These are phyloP conservation scores for Talaromyces funiculosus DNA, from an alignment of 2,329 filamentous ascomycete species.

Conservation along the genomic window DNA sequence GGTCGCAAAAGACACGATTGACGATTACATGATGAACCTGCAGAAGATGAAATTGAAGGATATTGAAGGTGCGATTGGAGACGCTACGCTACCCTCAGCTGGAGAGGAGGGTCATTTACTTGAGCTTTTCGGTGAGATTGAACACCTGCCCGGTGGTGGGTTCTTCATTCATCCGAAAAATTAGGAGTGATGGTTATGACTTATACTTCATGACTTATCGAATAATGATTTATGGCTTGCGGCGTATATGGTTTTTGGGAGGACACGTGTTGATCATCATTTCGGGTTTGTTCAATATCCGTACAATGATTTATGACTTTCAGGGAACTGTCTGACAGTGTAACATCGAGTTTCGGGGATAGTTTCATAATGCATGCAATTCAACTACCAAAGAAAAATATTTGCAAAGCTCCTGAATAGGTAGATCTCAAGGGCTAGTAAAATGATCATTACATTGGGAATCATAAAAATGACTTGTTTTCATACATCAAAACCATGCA, in stretches of 20 bases:
- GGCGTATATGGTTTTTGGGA: neutral
- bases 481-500: neutral
- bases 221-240: neutral
- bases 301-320: neutral
- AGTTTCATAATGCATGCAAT: neutral
- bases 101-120: slow-evolving; percentile 21
- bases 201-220: neutral
- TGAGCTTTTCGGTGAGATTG: slow-evolving; percentile 22
- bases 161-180: neutral
- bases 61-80: slow-evolving; percentile 23
- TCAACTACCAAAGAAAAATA: neutral
- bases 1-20: slow-evolving; percentile 52
- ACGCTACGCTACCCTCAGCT: slow-evolving; percentile 15
- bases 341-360: neutral
- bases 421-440: neutral
- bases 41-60: slow-evolving; percentile 49
- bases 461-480: slow-evolving; percentile 2
- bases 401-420: neutral
- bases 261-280: neutral
- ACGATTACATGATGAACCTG: slow-evolving; percentile 51
- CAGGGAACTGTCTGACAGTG: neutral
- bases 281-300: neutral
- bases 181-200: neutral
- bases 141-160: neutral
- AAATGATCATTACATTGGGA: neutral